phyloP scores from a whole-genome alignment of 2,329 filamentous ascomycete species.

The Tolypocladium sp. region DNA sequence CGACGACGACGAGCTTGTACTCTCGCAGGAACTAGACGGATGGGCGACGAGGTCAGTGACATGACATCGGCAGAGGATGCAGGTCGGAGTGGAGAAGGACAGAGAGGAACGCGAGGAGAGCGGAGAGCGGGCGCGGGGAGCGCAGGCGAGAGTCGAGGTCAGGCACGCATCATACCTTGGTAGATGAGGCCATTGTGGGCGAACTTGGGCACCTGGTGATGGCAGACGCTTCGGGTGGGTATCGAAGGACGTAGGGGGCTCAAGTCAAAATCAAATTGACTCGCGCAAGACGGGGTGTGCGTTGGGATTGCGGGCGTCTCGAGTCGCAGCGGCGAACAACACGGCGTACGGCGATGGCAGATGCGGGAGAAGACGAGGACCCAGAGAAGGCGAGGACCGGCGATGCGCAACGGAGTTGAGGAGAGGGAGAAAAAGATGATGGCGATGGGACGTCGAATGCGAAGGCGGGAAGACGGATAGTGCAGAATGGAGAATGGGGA shows the following conservation, averaged over 20 bases:
- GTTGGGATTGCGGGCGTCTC: neutral
- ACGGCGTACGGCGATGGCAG: neutral
- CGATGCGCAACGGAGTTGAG: neutral
- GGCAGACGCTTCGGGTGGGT: neutral
- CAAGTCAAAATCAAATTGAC: conserved; percentile 5
- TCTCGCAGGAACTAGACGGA: conserved; percentile 66
- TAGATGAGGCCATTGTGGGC: conserved; percentile 24
- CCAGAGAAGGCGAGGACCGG: neutral
- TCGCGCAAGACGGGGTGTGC: conserved; percentile 6
- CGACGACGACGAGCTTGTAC: conserved; percentile 95
- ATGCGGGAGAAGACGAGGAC: neutral
- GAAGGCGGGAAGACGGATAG: conserved; percentile 2
- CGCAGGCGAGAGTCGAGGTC: neutral
- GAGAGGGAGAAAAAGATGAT: neutral
- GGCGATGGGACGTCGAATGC: conserved; percentile 1
- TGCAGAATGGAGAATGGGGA: conserved; percentile 1
- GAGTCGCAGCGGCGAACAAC: conserved; percentile 1
- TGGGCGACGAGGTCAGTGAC: neutral
- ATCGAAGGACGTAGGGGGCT: conserved; percentile 4
- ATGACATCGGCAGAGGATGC: neutral
- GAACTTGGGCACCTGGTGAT: neutral
- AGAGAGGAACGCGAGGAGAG: neutral
- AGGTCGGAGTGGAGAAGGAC: neutral
- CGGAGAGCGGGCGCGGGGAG: neutral
- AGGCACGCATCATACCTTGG: conserved; percentile 18